Percentiles rank a stretch among this genome's conserved stretches.
These are phyloP conservation scores for Neurospora tetraspora DNA, from an alignment of 495 filamentous ascomycete genomes.

Conservation along the genomic window DNA sequence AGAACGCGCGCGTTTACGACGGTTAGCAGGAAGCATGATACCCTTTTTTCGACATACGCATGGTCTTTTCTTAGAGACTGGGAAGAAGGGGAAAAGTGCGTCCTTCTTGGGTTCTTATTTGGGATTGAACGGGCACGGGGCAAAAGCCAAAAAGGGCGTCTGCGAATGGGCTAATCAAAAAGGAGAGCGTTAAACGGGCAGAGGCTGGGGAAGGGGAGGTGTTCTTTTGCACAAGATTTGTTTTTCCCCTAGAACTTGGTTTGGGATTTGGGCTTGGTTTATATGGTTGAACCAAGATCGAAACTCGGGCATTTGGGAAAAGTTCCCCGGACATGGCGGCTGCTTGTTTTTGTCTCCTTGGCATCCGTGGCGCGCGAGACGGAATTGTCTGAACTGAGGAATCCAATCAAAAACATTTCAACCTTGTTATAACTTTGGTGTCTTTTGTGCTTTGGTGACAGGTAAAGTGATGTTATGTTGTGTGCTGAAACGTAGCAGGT, in stretches of 20 bases:
- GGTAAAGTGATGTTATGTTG: neutral
- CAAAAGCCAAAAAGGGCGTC: constrained; percentile 13
- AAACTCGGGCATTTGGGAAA: constrained; percentile 2
- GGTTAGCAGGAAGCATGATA: constrained; percentile 26
- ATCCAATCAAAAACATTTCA: constrained; percentile 27
- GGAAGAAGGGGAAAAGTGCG: constrained; percentile 12
- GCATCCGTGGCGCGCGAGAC: constrained; percentile 9
- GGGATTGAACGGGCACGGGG: constrained; percentile 15
- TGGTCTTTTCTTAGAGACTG: constrained; percentile 3
- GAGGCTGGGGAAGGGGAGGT: neutral
- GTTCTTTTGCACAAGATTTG: constrained; percentile 15
- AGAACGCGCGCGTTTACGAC: constrained; percentile 8
- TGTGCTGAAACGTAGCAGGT: neutral
- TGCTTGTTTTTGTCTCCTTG: constrained; percentile 13
- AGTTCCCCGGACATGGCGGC: constrained; percentile 3
- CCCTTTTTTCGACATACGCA: constrained; percentile 23
- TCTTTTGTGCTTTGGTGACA: neutral
- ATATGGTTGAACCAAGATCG: neutral
- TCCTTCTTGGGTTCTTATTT: constrained; percentile 17
- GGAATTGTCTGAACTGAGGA: constrained; percentile 19
- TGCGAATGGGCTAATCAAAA: constrained; percentile 6
- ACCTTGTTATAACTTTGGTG: constrained; percentile 14
- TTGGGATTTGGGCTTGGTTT: neutral
- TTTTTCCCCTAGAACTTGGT: constrained; percentile 5
- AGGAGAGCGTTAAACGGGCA: constrained; percentile 11